These are phyloP conservation scores for Dysphania ambrosioides DNA, from an alignment of 148 eudicot genomes.

Conservation along the genomic window DNA sequence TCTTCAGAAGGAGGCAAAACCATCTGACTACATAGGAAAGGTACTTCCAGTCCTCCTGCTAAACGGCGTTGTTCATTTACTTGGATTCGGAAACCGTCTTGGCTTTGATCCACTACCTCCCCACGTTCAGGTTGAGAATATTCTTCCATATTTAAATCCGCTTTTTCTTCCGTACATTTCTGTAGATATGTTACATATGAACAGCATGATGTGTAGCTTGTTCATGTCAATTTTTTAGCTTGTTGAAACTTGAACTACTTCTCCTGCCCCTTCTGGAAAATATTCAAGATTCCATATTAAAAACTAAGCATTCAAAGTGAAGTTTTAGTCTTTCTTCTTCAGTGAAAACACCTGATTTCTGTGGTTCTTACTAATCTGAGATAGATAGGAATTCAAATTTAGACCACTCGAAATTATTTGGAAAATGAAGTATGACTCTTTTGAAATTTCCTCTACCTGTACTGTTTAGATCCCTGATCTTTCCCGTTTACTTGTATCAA, in stretches of 20 bases:
- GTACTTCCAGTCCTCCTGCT: conserved; percentile 66
- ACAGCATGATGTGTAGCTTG: not conserved
- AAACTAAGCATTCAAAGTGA: not conserved
- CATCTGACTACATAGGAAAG: conserved; percentile 48
- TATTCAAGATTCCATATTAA: not conserved
- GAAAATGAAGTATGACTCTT: not conserved
- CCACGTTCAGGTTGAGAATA: conserved; percentile 63
- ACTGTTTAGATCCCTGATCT: not conserved
- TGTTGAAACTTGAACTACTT: not conserved
- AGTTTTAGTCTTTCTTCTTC: not conserved
- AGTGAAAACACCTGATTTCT: not conserved
- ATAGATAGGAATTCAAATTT: not conserved
- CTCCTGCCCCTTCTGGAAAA: not conserved
- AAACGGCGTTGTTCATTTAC: conserved; percentile 76
- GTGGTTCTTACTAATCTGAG: conserved; percentile 5
- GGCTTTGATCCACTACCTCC: conserved; percentile 84
- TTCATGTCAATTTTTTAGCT: not conserved
- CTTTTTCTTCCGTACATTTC: not conserved
- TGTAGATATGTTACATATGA: not conserved
- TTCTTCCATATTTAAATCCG: not conserved
- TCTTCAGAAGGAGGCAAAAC: conserved; percentile 80
- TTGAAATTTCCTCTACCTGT: not conserved
- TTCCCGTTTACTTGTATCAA: not conserved
- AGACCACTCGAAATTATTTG: not conserved
- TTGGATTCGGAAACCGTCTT: conserved; percentile 88